A percentile compares a stretch with the other conserved stretches of the same genome.
Conservation (phyloP, 306 rosid genomes). For the Quercus variabilis region DNA sequence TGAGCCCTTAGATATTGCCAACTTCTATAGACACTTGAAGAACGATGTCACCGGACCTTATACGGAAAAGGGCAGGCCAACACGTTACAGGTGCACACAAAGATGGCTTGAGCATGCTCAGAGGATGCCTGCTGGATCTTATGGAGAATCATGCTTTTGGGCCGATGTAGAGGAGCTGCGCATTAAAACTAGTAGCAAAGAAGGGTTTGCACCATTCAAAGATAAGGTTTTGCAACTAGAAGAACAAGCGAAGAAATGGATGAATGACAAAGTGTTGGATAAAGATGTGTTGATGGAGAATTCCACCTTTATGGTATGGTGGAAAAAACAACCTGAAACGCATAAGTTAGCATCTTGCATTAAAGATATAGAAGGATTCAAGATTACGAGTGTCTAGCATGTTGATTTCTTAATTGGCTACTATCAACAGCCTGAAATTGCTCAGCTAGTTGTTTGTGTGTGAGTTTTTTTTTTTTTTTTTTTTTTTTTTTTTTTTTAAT, state of each 20-base stretch:
- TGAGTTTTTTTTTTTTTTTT: no score
- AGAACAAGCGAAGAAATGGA: constrained; percentile 37
- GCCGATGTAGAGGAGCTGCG: constrained; percentile 75
- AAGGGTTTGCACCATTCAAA: not conserved
- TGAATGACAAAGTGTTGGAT: not conserved
- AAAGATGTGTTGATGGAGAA: constrained; percentile 40
- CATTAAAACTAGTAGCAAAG: not conserved
- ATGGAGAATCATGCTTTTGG: constrained; percentile 63
- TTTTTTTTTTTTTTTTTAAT: not conserved
- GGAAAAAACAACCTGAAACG: constrained; percentile 38
- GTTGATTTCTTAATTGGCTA: no score
- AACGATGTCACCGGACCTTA: constrained; percentile 62
- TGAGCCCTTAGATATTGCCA: constrained; percentile 83
- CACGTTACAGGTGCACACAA: constrained; percentile 52
- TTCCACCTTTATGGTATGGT: constrained; percentile 47
- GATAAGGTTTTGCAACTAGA: constrained; percentile 25
- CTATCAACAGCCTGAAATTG: no score
- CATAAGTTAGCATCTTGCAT: constrained; percentile 28
- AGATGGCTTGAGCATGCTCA: constrained; percentile 60
- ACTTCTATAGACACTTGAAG: constrained; percentile 69
- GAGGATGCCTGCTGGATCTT: not conserved
- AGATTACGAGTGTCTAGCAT: no score
- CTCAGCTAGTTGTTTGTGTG: not conserved
- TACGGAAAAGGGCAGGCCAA: constrained; percentile 52
- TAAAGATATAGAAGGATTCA: not conserved